phyloP scores from a whole-genome alignment of 164 flowering plant genomes.

The Sextonia rubra region DNA sequence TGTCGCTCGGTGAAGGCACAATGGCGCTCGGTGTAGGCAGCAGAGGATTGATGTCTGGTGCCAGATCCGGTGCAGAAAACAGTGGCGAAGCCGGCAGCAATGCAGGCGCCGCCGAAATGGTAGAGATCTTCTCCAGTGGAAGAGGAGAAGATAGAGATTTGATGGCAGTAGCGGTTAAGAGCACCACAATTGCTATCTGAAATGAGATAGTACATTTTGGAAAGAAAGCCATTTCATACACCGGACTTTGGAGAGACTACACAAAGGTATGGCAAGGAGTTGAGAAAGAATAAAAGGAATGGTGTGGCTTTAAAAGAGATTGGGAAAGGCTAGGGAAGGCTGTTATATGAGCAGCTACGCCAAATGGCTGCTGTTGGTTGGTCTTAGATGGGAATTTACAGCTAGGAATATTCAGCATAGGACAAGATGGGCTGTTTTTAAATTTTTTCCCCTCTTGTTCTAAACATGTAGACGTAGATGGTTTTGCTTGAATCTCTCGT shows the following conservation, averaged over 20 bases:
- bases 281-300: neutral
- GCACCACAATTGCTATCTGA: conserved; percentile 16
- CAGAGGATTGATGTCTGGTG: conserved; percentile 55
- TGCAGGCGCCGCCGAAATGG: conserved; percentile 37
- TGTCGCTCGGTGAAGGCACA: conserved; percentile 25
- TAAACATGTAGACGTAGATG: neutral
- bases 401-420: conserved; percentile 21
- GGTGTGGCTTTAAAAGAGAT: conserved; percentile 9
- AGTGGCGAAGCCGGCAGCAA: conserved; percentile 22
- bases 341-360: conserved; percentile 15
- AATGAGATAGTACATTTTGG: conserved; percentile 10
- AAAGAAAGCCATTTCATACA: conserved; percentile 38
- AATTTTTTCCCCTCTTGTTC: neutral
- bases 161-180: conserved; percentile 18
- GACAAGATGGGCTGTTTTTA: neutral
- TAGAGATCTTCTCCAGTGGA: conserved; percentile 10
- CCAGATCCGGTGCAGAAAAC: conserved; percentile 25
- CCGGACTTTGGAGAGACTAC: conserved; percentile 1
- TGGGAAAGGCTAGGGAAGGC: conserved; percentile 10
- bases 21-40: conserved; percentile 41
- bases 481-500: neutral
- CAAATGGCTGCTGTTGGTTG: conserved; percentile 23
- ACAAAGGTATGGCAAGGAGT: conserved; percentile 11
- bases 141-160: conserved; percentile 18
- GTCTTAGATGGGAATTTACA: conserved; percentile 20